These are phyloP conservation scores for Gaertneriomyces semiglobifer DNA, from an alignment of 192 early-diverging fungal genomes.

Conservation along the genomic window DNA sequence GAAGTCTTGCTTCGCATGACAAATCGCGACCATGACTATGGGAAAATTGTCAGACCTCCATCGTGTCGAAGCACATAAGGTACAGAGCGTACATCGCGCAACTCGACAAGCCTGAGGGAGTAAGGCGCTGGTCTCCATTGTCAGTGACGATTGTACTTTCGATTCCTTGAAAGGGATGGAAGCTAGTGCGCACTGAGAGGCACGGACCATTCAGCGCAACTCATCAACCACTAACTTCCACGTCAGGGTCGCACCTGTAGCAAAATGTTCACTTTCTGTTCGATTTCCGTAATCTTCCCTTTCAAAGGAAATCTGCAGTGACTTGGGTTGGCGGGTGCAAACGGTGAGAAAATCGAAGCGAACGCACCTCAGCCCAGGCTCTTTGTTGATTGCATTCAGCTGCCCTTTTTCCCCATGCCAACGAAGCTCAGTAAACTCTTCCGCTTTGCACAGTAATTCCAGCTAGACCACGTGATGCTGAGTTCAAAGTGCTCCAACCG, in stretches of 20 bases:
- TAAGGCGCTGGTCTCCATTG: constrained; percentile 24
- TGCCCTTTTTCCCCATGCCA: constrained; percentile 43
- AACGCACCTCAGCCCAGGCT: constrained; percentile 20
- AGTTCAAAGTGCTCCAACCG: constrained; percentile 6
- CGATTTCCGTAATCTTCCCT: constrained; percentile 31
- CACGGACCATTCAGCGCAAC: background rate
- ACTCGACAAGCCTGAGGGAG: constrained; percentile 32
- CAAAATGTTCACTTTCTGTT: constrained; percentile 49
- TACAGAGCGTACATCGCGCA: constrained; percentile 32
- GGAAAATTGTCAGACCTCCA: background rate
- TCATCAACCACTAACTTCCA: background rate
- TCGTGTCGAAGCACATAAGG: background rate
- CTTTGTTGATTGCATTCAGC: constrained; percentile 46
- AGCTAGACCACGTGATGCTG: constrained; percentile 25
- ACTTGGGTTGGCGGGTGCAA: background rate
- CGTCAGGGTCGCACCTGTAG: constrained; percentile 43
- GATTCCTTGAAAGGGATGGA: constrained; percentile 32
- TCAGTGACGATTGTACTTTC: constrained; percentile 15
- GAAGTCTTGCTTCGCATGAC: constrained; percentile 26
- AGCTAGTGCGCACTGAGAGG: constrained; percentile 34
- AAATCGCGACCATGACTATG: constrained; percentile 38
- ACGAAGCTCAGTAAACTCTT: constrained; percentile 47
- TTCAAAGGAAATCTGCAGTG: constrained; percentile 36
- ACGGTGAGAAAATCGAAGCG: too few species aligned
- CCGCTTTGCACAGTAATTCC: constrained; percentile 39